phyloP scores from a whole-genome alignment of 2,329 filamentous ascomycete genomes.

The Neonectria magnoliae region DNA sequence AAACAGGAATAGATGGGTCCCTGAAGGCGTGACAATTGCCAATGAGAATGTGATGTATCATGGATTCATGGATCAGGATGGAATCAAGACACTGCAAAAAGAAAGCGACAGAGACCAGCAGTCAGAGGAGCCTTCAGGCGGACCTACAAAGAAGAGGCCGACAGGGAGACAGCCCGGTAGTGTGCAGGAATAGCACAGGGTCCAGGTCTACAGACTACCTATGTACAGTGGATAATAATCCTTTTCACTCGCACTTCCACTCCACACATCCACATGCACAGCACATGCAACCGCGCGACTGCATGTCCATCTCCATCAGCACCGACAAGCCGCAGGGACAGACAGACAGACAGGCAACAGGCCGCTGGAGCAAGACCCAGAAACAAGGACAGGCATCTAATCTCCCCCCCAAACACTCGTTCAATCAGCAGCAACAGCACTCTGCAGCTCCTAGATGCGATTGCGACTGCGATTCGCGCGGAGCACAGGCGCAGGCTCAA shows the following conservation, averaged over 20 bases:
- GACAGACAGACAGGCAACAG: not conserved
- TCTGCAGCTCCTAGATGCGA: not conserved
- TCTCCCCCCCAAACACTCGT: not conserved
- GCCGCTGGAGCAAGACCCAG: not conserved
- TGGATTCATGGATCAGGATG: conserved; percentile 1
- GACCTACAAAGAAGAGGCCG: too few species aligned
- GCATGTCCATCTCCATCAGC: not conserved
- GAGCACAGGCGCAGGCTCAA: conserved; percentile 2
- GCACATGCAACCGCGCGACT: conserved; percentile 24
- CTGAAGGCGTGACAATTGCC: conserved; percentile 12
- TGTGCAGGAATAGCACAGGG: conserved; percentile 16
- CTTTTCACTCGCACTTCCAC: not conserved
- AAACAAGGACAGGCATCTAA: too few species aligned
- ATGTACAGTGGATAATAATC: conserved; percentile 24
- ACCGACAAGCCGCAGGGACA: not conserved
- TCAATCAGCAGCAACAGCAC: not conserved
- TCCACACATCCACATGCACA: conserved; percentile 19
- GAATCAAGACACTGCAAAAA: conserved; percentile 24
- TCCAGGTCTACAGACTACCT: not conserved
- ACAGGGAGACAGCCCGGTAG: not conserved
- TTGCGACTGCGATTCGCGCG: not conserved
- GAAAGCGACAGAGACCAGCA: not conserved
- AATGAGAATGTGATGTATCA: conserved; percentile 15
- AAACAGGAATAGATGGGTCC: conserved; percentile 12
- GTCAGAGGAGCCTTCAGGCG: too few species aligned